Evolutionary conservation across 2,329 filamentous ascomycete genomes (phyloP).

Genomic region (Venturia aucupariae): DNA sequence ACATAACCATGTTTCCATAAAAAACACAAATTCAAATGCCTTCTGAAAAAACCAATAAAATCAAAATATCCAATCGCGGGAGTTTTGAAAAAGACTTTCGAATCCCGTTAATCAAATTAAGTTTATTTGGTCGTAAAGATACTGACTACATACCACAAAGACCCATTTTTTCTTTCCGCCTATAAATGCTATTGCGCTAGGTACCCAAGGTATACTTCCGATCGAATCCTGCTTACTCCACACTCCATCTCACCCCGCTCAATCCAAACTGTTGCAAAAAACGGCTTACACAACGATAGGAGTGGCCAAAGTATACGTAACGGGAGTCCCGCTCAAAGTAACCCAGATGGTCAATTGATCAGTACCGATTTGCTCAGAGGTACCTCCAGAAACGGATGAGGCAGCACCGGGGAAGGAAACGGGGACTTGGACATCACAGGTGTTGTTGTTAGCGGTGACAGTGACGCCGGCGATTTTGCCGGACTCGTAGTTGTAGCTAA

Average conservation of each 20-base stretch:
- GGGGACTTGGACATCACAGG: background rate
- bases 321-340: background rate
- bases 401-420: constrained; percentile 24
- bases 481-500: constrained; percentile 36
- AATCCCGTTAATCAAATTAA: no score
- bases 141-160: no score
- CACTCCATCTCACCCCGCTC: background rate
- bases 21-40: no score
- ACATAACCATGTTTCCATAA: no score
- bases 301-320: constrained; percentile 1
- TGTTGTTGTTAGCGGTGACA: background rate
- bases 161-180: no score
- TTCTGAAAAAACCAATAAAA: no score
- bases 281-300: background rate
- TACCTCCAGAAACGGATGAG: constrained; percentile 27
- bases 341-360: constrained; percentile 8
- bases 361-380: constrained; percentile 7
- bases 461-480: constrained; percentile 1
- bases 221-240: background rate
- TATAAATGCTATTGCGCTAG: no score
- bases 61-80: no score
- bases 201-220: no score
- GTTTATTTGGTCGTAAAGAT: no score
- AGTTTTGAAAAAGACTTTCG: no score
- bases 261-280: no score